Evolutionary conservation across 768 basidiomycete species (phyloP).

Genomic region (Naganishia antarctica): DNA sequence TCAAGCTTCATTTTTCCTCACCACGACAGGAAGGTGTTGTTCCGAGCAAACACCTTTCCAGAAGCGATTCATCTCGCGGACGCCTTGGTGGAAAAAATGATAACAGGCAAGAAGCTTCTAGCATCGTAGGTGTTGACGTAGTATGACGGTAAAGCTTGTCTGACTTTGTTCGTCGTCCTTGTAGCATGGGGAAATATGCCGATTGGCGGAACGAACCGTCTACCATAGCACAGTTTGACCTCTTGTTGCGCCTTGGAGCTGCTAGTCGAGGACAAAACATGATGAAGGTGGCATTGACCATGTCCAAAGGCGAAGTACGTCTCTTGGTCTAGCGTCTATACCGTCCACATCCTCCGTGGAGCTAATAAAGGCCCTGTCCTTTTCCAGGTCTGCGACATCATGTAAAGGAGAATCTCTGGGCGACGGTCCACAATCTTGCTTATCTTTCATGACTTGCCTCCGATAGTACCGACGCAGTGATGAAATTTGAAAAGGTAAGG

Average conservation of each 20-base stretch:
- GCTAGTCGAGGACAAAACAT: not conserved
- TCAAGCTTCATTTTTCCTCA: not conserved
- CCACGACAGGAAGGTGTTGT: not conserved
- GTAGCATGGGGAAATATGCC: slow-evolving; percentile 3
- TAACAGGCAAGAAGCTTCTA: not conserved
- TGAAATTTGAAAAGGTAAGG: slow-evolving; percentile 5
- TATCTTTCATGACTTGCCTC: not conserved
- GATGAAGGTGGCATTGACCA: not conserved
- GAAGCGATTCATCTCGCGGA: not conserved
- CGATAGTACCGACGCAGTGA: not conserved
- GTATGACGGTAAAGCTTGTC: no score
- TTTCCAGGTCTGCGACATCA: not conserved
- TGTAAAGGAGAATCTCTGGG: no score
- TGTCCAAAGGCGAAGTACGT: slow-evolving; percentile 5
- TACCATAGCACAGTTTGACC: not conserved
- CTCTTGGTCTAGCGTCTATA: no score
- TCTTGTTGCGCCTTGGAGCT: not conserved
- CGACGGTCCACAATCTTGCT: no score
- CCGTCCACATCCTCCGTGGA: no score
- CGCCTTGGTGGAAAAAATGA: slow-evolving; percentile 3
- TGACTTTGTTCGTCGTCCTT: not conserved
- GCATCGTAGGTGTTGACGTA: not conserved
- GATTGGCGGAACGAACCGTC: slow-evolving; percentile 1
- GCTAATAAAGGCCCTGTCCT: not conserved
- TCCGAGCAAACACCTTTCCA: not conserved